Conservation (phyloP, 2,329 filamentous ascomycete genomes). For the Mycosphaerella sp. region DNA sequence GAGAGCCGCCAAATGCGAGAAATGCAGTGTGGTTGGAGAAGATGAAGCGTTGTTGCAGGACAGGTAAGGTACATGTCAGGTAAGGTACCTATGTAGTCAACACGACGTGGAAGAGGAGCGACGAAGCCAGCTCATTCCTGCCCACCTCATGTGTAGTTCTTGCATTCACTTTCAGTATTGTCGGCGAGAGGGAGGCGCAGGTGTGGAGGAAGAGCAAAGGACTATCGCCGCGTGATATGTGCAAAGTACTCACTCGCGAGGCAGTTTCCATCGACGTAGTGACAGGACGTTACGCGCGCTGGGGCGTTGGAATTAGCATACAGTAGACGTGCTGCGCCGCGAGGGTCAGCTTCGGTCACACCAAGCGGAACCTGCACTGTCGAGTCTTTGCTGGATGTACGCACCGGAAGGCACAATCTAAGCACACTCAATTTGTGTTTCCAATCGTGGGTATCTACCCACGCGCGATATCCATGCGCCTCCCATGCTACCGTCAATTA, state of each 20-base stretch:
- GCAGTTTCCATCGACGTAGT: too few relatives aligned
- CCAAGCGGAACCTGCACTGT: neutral
- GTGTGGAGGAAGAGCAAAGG: neutral
- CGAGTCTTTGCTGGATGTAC: neutral
- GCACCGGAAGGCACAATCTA: neutral
- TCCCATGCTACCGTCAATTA: neutral
- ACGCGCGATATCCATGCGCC: slow-evolving; percentile 3
- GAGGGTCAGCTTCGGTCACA: neutral
- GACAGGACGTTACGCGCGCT: too few relatives aligned
- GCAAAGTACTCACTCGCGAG: too few relatives aligned
- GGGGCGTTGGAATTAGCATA: too few relatives aligned
- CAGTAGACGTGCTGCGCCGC: too few relatives aligned
- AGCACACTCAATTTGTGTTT: neutral
- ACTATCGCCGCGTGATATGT: too few relatives aligned
- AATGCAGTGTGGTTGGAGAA: slow-evolving; percentile 16
- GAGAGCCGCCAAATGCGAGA: slow-evolving; percentile 21
- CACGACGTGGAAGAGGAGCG: slow-evolving; percentile 3
- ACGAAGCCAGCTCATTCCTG: slow-evolving; percentile 5
- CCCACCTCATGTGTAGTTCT: slow-evolving; percentile 4
- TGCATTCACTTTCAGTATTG: neutral
- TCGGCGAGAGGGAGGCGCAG: neutral
- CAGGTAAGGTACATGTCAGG: too few relatives aligned
- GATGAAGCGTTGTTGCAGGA: neutral
- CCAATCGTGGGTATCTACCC: slow-evolving; percentile 6
- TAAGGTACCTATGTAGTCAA: too few relatives aligned